Base-by-base conservation (phyloP, 306 rosid genomes). In the Biancaea sappan region DNA sequence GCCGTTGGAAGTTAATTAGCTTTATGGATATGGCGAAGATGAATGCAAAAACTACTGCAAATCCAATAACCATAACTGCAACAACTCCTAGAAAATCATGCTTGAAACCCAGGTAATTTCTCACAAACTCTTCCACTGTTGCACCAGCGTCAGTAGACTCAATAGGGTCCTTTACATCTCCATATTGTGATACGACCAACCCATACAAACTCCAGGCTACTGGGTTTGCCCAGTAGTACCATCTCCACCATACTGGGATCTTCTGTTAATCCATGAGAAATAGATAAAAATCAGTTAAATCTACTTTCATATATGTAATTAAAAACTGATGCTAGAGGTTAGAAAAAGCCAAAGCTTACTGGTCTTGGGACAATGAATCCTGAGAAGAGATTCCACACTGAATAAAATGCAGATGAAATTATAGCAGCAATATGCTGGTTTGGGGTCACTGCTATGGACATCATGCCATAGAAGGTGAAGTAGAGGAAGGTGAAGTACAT, bases 401-500 rank as follows among this genome's bases (percentile, higher is more conserved):
- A 0, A 65, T 11, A 82, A 70, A 84, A 77, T 25, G 89, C 86
- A 40, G 83, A 50, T 62, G 87, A 66, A 75, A 84, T 81, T 62
- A 85, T 78, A 11, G 81, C 19, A 21, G 91, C 77, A 31, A 87
- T 75, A 70, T 82, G 84, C 37, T 78, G 85, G 79, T 85, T 84
- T 37, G 91, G 91, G 40, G 91, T 82, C 79, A 82, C 16, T 24
- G 84, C 87, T 15, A 85, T 84, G 8, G 79, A 40, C 91, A 87
- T 87, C 91, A 87, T 87, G 77, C 91, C 91, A 53, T 75, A 87
- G 86, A 41, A 87, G 69, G 89, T 87, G 84, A 82, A 87, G 83
- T 76, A 80, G 34, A 87, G 51, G 60, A 84, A 84, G 67, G 84
- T 74, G 82, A 85, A 80, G n/a, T 72, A 82, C 89, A 78, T 80